These are phyloP conservation scores for Trichosanthes cucumerina DNA, from an alignment of 306 rosid genomes.

Conservation along the genomic window DNA sequence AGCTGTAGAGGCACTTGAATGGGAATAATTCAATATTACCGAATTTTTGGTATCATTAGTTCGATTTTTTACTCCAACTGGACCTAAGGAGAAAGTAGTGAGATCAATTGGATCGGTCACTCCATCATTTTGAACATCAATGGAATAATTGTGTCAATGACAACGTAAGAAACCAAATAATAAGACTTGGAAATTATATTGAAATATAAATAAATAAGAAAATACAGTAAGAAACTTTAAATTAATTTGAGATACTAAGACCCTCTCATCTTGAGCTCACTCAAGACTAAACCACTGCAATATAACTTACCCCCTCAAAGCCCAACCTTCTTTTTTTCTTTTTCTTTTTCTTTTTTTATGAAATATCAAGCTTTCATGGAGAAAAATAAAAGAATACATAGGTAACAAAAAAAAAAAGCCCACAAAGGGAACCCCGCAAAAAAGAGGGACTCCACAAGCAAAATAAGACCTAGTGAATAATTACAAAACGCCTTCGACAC, in stretches of 20 bases:
- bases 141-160: slow-evolving; percentile 9
- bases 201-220: not conserved
- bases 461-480: too few relatives aligned
- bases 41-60: slow-evolving; percentile 17
- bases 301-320: not conserved
- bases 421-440: too few relatives aligned
- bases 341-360: too few relatives aligned
- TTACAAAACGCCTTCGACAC: too few relatives aligned
- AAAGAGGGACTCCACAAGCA: too few relatives aligned
- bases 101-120: slow-evolving; percentile 8
- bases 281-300: not conserved
- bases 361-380: too few relatives aligned
- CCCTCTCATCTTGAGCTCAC: not conserved
- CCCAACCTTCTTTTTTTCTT: too few relatives aligned
- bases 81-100: slow-evolving; percentile 15
- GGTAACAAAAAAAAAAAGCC: too few relatives aligned
- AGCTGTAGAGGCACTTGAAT: slow-evolving; percentile 20
- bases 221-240: not conserved
- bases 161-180: not conserved
- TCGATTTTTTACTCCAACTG: slow-evolving; percentile 16
- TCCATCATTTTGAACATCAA: slow-evolving; percentile 14
- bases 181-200: not conserved
- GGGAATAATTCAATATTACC: slow-evolving; percentile 22
- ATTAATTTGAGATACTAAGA: not conserved
- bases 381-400: too few relatives aligned